Evolutionary conservation across 2,329 filamentous ascomycete species (phyloP).

Genomic region (Penicillium sp.): DNA sequence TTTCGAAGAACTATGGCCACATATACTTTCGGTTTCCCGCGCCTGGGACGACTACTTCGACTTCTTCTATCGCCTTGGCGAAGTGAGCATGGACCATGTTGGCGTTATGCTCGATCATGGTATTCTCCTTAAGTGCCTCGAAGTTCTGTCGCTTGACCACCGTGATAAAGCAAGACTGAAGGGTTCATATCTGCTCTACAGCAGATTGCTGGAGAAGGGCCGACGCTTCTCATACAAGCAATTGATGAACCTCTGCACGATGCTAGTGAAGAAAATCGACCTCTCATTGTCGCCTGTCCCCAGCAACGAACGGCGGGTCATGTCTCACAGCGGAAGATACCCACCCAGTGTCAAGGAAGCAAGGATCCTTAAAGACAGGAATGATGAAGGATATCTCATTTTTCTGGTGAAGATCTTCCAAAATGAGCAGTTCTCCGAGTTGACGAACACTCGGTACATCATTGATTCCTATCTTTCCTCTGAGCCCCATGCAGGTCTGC

Average conservation of each 20-base stretch:
- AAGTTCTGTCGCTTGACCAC: constrained; percentile 65
- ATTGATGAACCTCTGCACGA: constrained; percentile 47
- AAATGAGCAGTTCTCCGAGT: constrained; percentile 59
- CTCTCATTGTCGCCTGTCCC: constrained; percentile 34
- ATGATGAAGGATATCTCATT: constrained; percentile 37
- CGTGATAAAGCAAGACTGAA: constrained; percentile 55
- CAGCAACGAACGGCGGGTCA: constrained; percentile 28
- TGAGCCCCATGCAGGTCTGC: constrained; percentile 54
- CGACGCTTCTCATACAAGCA: constrained; percentile 49
- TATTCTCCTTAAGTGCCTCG: constrained; percentile 63
- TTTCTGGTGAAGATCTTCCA: constrained; percentile 67
- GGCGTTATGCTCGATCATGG: constrained; percentile 63
- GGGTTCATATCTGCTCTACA: constrained; percentile 56
- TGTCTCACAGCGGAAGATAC: constrained; percentile 34
- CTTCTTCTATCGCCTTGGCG: constrained; percentile 69
- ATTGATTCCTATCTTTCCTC: constrained; percentile 61
- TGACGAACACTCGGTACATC: constrained; percentile 58
- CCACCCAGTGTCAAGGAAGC: constrained; percentile 40
- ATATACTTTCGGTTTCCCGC: constrained; percentile 64
- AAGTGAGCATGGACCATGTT: constrained; percentile 63
- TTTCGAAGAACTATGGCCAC: constrained; percentile 63
- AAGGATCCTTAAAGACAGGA: constrained; percentile 38
- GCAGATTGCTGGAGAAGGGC: constrained; percentile 50
- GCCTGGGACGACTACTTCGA: constrained; percentile 80
- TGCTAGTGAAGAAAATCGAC: constrained; percentile 45